Evolutionary conservation across 1,139 yeast species (phyloP).

Genomic region (Nakaseomyces kungkrabaensis): DNA sequence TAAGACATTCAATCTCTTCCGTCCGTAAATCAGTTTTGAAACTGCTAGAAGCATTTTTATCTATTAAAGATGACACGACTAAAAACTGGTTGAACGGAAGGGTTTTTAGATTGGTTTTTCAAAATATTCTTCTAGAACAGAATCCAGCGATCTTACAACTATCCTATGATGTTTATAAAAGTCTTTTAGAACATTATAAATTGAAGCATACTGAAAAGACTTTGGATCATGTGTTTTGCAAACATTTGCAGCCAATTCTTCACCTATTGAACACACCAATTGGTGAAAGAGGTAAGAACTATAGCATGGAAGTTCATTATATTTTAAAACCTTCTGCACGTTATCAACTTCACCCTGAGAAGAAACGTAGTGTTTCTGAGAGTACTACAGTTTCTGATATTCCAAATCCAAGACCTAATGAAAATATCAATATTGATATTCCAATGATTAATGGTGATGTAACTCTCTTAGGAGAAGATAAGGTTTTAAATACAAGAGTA

Average conservation of each 20-base stretch:
- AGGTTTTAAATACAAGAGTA: constrained; percentile 64
- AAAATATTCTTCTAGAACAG: constrained; percentile 83
- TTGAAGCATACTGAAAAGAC: constrained; percentile 31
- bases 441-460: constrained; percentile 91
- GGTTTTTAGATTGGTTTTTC: constrained; percentile 66
- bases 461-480: constrained; percentile 68
- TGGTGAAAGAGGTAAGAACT: constrained; percentile 84
- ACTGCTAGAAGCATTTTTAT: constrained; percentile 68
- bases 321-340: constrained; percentile 64
- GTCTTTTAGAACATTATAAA: constrained; percentile 42
- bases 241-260: constrained; percentile 53
- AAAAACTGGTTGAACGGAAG: constrained; percentile 74
- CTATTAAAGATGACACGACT: constrained; percentile 53
- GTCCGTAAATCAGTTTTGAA: constrained; percentile 84
- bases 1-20: constrained; percentile 86
- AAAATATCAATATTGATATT: constrained; percentile 77
- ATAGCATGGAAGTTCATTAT: constrained; percentile 66
- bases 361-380: constrained; percentile 26
- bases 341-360: constrained; percentile 26
- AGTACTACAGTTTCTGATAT: constrained; percentile 23
- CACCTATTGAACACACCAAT: constrained; percentile 83
- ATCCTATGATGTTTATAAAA: constrained; percentile 54
- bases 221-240: constrained; percentile 41
- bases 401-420: constrained; percentile 46
- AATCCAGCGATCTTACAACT: constrained; percentile 59